Evolutionary conservation across 2,329 filamentous ascomycete genomes (phyloP), one percentile per base, ranked within the genome.

Genomic region (Xylariaceae sp.): DNA sequence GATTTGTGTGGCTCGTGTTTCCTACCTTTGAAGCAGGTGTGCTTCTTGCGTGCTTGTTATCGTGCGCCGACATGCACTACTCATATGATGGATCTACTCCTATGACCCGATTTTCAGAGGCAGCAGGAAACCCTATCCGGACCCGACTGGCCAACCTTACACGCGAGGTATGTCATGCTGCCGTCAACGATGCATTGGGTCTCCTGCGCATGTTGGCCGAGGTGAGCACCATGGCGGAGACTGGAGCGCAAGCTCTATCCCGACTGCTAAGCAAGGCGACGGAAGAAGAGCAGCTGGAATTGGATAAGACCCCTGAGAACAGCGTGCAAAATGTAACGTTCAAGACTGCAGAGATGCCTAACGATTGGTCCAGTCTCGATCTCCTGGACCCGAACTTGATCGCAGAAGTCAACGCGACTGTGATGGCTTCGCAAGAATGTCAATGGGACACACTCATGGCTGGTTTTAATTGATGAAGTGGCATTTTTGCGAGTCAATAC

Each of bases 21-120:
- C n/a, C 47, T 6, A 64, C 60, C 3, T 67, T 66, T 10, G 62
- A 67, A 30, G 61, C 65, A 0, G 52, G 56, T 1, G 58, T 65
- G 1, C 48, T 57, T 13, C 55, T 67, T 1, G 34, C 50, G 2
- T 59, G 35, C n/a, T 52, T 64, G 5, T 6, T 45, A 45, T n/a
- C n/a, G 3, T n/a, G 42, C 42, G 11, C 5, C 42, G 42, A 45
- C 37, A 42, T 62, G 55, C 30, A 49, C 17, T 18, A 11, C 15
- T 18, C 13, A 45, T 5, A 45, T 6, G 42, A 45, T n/a, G 42
- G n/a, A 3, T n/a, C 42, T n/a, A 4, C 42, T 45, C 42, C 11
- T 6, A 45, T n/a, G 10, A 23, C 7, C 17, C 8, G 17, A 3
- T 9, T 11, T 11, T n/a, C 17, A 18, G 7, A 18, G 11, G 4